A percentile compares a stretch with the other conserved stretches of the same genome.
These are phyloP conservation scores for Neofusicoccum ribis DNA, from an alignment of 2,329 filamentous ascomycete species.

Conservation along the genomic window DNA sequence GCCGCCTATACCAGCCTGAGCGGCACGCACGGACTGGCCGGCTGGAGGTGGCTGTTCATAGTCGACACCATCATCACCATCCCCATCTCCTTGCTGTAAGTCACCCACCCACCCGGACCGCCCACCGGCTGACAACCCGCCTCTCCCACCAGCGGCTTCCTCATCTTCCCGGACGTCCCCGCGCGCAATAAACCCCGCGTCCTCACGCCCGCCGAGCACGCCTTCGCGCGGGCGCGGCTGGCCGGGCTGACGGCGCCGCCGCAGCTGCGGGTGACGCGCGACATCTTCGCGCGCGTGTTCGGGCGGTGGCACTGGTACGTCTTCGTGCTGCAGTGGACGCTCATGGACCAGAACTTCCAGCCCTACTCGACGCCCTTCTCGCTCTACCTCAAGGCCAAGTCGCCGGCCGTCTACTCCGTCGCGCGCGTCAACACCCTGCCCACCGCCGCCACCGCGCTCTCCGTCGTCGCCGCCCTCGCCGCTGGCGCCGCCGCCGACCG, in stretches of 20 bases:
- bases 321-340: constrained; percentile 34
- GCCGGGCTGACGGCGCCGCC: constrained; percentile 31
- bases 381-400: constrained; percentile 43
- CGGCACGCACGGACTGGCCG: constrained; percentile 28
- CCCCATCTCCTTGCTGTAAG: constrained; percentile 32
- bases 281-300: constrained; percentile 41
- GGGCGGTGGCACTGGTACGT: constrained; percentile 43
- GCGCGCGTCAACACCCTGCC: constrained; percentile 45
- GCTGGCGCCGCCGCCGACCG: constrained; percentile 26
- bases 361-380: constrained; percentile 40
- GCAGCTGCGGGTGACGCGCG: constrained; percentile 33
- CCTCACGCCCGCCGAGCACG: constrained; percentile 25
- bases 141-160: neutral
- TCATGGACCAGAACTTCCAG: constrained; percentile 42
- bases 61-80: constrained; percentile 39
- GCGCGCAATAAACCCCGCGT: constrained; percentile 38
- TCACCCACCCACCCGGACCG: neutral
- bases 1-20: constrained; percentile 35
- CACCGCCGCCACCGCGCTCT: constrained; percentile 42
- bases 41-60: constrained; percentile 35
- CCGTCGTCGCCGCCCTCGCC: constrained; percentile 38
- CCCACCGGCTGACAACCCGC: neutral
- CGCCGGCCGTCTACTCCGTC: constrained; percentile 30
- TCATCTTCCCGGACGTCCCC: constrained; percentile 22
- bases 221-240: neutral